Conservation (phyloP, 805 yeast genomes). For the Schwanniomyces sp. region DNA sequence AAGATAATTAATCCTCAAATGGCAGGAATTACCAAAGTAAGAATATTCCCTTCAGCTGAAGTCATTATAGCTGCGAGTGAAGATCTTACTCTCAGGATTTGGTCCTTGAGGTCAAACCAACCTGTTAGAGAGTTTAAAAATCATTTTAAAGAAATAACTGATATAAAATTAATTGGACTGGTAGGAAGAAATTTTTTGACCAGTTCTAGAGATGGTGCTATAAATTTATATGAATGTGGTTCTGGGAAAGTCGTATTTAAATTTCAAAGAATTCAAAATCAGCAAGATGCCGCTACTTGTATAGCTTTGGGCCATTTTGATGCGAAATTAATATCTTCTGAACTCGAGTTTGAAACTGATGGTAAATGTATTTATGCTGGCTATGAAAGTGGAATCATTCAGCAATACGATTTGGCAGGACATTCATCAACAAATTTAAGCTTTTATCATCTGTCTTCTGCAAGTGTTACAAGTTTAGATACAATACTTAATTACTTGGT, state of each 20-base stretch:
- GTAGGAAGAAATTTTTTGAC: slow-evolving; percentile 67
- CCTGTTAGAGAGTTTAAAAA: slow-evolving; percentile 44
- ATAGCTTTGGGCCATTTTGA: slow-evolving; percentile 7
- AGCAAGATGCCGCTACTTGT: slow-evolving; percentile 18
- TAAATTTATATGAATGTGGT: slow-evolving; percentile 72
- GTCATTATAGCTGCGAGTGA: slow-evolving; percentile 59
- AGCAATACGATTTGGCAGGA: slow-evolving; percentile 19
- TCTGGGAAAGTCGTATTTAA: slow-evolving; percentile 44
- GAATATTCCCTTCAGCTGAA: slow-evolving; percentile 63
- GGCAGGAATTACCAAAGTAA: slow-evolving; percentile 33
- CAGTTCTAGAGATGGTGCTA: slow-evolving; percentile 53
- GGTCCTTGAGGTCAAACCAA: slow-evolving; percentile 43
- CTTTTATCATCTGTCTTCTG: not conserved
- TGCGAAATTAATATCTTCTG: slow-evolving; percentile 2
- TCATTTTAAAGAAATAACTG: slow-evolving; percentile 51
- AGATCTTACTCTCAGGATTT: slow-evolving; percentile 60
- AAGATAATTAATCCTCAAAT: slow-evolving; percentile 5
- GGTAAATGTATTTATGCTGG: slow-evolving; percentile 47
- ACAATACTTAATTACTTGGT: slow-evolving; percentile 10
- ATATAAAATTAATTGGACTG: slow-evolving; percentile 51
- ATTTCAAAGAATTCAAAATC: slow-evolving; percentile 23
- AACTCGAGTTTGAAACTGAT: slow-evolving; percentile 47
- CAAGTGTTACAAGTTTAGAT: slow-evolving; percentile 14
- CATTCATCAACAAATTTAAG: slow-evolving; percentile 12
- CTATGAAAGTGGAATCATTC: slow-evolving; percentile 34